Conservation (phyloP, 2,329 filamentous ascomycete species). For the Fusarium odoratissimum region DNA sequence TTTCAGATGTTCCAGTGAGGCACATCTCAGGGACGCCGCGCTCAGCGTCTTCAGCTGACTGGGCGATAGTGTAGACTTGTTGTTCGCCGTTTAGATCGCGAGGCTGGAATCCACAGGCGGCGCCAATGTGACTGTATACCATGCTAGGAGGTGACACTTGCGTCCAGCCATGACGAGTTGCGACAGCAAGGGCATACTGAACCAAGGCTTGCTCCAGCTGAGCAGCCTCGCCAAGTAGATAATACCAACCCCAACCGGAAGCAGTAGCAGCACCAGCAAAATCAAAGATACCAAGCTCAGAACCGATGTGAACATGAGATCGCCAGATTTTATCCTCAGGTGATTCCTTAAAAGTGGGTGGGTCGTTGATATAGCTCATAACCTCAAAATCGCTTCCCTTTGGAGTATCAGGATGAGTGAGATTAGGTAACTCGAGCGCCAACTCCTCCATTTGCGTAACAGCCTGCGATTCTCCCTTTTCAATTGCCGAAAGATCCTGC, state of each 20-base stretch:
- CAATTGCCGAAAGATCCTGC: conserved; percentile 67
- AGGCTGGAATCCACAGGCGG: conserved; percentile 94
- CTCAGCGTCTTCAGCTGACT: conserved; percentile 70
- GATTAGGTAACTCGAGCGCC: conserved; percentile 84
- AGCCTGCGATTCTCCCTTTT: conserved; percentile 70
- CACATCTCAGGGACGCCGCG: conserved; percentile 75
- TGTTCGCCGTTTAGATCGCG: conserved; percentile 91
- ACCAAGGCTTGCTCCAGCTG: conserved; percentile 95
- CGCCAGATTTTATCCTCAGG: conserved; percentile 61
- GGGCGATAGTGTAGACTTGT: conserved; percentile 86
- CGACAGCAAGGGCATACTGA: conserved; percentile 83
- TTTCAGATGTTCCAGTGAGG: conserved; percentile 91
- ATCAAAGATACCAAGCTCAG: conserved; percentile 88
- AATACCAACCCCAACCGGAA: conserved; percentile 98
- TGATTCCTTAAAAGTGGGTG: conserved; percentile 57
- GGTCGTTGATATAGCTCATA: conserved; percentile 82
- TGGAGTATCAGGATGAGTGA: conserved; percentile 82
- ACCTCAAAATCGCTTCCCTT: conserved; percentile 73
- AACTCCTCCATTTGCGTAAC: conserved; percentile 76
- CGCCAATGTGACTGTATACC: conserved; percentile 90
- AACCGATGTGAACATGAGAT: conserved; percentile 88
- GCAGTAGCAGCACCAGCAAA: conserved; percentile 84
- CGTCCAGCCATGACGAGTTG: conserved; percentile 79
- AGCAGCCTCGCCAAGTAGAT: conserved; percentile 89
- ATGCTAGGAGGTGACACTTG: conserved; percentile 87